Evolutionary conservation across 164 flowering plant species (phyloP).

Genomic region (Litsea cubeba): DNA sequence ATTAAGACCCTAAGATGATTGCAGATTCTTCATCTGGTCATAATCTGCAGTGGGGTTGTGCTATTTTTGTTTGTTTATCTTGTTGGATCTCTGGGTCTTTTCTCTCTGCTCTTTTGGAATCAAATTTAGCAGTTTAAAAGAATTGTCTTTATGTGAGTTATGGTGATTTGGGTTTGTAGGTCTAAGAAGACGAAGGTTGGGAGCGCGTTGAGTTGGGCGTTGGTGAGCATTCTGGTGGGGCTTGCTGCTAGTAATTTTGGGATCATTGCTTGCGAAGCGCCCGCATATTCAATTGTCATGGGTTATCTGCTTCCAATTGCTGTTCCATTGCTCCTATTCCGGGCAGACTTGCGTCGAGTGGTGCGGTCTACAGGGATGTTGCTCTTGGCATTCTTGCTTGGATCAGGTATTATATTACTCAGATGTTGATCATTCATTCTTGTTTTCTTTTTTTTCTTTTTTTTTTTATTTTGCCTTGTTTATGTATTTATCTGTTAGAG

Average conservation of each 20-base stretch:
- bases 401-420: conserved; percentile 45
- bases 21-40: neutral
- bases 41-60: neutral
- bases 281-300: conserved; percentile 55
- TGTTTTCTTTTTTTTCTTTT: too few species aligned
- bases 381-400: conserved; percentile 73
- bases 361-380: conserved; percentile 69
- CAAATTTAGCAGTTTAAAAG: too few species aligned
- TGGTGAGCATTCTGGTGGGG: conserved; percentile 72
- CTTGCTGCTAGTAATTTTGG: conserved; percentile 86
- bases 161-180: conserved; percentile 31
- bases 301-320: conserved; percentile 68
- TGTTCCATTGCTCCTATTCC: conserved; percentile 65
- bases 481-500: neutral
- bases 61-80: neutral
- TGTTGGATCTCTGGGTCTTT: neutral
- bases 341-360: conserved; percentile 76
- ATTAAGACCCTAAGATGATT: neutral
- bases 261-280: conserved; percentile 54
- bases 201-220: conserved; percentile 62
- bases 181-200: conserved; percentile 85
- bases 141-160: neutral
- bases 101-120: too few species aligned
- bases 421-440: too few species aligned
- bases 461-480: neutral